Evolutionary conservation across 768 basidiomycete genomes (phyloP).

Genomic region (Tricholomella constricta): DNA sequence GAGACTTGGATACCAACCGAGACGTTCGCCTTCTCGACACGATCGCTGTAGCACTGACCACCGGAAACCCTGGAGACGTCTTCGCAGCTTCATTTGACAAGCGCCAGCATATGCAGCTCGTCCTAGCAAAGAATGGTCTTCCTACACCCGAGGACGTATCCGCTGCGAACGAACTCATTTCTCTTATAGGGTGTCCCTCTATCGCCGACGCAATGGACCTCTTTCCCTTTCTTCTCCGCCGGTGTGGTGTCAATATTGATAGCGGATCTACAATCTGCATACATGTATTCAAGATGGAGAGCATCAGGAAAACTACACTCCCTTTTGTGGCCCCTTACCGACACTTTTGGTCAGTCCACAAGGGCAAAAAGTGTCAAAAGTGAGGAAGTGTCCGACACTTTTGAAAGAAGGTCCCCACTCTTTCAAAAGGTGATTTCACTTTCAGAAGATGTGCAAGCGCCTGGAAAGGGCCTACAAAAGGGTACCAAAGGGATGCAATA

Average conservation of each 20-base stretch:
- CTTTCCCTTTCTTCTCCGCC: not conserved
- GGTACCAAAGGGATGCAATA: too few species aligned
- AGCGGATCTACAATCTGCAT: not conserved
- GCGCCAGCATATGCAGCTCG: conserved; percentile 20
- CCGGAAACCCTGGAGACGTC: too few species aligned
- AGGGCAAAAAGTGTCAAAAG: too few species aligned
- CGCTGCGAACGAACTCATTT: conserved; percentile 6
- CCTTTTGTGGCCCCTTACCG: too few species aligned
- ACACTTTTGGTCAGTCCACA: too few species aligned
- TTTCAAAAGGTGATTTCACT: too few species aligned
- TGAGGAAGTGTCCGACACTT: too few species aligned
- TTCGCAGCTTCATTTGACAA: conserved; percentile 18
- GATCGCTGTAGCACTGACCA: conserved; percentile 8
- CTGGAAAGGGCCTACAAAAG: too few species aligned
- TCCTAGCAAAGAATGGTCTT: conserved; percentile 11
- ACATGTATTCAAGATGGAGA: not conserved
- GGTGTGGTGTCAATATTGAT: not conserved
- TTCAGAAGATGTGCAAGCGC: too few species aligned
- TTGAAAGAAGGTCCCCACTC: too few species aligned
- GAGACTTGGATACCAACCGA: too few species aligned
- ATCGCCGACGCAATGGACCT: not conserved
- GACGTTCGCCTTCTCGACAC: conserved; percentile 15
- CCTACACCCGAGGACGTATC: conserved; percentile 2
- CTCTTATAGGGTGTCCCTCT: not conserved
- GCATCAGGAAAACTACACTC: too few species aligned